Conservation (phyloP, 1,284 basidiomycete genomes). For the Puccinia triticina region DNA sequence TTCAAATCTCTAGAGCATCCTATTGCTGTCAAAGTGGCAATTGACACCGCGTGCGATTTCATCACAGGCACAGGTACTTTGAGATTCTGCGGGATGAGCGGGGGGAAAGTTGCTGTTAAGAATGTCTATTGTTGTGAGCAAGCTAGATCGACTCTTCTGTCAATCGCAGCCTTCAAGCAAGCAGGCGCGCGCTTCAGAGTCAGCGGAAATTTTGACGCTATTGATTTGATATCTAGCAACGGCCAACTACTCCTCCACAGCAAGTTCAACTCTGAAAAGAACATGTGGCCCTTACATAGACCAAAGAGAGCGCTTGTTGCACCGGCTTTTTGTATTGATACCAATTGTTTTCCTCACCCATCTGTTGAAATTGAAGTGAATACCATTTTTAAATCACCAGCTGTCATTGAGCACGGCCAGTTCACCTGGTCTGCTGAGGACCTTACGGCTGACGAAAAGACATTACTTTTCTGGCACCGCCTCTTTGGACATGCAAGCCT, state of each 20-base stretch:
- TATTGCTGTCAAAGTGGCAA: conserved; percentile 11
- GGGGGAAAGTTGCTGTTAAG: no score
- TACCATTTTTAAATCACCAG: neutral
- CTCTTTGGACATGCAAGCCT: conserved; percentile 23
- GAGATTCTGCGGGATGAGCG: neutral
- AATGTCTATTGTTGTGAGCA: no score
- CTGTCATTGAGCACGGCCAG: neutral
- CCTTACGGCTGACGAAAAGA: neutral
- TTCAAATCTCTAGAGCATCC: neutral
- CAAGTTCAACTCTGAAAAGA: neutral
- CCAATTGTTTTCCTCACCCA: no score
- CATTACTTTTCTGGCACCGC: conserved; percentile 7
- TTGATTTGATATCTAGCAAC: neutral
- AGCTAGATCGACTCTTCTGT: no score
- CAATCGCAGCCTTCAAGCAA: no score
- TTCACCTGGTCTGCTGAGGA: neutral
- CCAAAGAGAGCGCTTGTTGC: neutral
- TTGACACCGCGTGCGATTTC: neutral
- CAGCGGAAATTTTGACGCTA: no score
- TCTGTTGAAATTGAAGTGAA: neutral
- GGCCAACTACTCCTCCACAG: neutral
- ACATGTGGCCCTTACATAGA: neutral
- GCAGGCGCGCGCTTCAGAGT: no score
- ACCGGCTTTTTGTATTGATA: no score
- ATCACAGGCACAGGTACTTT: conserved; percentile 29